Base-by-base conservation (phyloP, 2,329 filamentous ascomycete species). In the Aspergillus sp. region DNA sequence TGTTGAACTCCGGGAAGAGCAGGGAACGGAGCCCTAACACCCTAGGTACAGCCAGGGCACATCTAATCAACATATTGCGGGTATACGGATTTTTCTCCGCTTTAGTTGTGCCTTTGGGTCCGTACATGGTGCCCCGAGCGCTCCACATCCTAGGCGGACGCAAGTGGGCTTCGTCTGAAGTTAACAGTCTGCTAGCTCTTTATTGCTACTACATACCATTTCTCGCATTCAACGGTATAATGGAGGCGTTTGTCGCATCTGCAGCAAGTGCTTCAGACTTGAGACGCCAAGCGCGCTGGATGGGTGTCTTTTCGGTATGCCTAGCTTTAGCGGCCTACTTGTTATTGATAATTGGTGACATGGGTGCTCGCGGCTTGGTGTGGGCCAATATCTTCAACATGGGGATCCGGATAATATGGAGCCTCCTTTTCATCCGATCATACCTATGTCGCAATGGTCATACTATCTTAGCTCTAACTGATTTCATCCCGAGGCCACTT, bases 171-270 rank as follows among this genome's bases (percentile, higher is more conserved):
- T 82, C 81, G 3, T 87, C 89, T 0, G 89, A 89, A 49, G 91
- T 93, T 0, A 88, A 88, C 6, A 75, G 83, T 9, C 88, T 95
- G 3, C 82, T 99, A 6, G 87, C 88, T 0, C 84, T 84, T 0
- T 99, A 97, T 76, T 93, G 91, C 78, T 92, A 92, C 75, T 98
- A 96, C 78, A 91, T 99, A 60, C 95, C 95, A 0, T 87, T 98
- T 26, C 84, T 98, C 4, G 95, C 94, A 3, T 79, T 96, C 68
- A 99, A 99, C 71, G 95, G 95, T 54, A 86, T 98, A 22, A 87
- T 90, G 1, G 95, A 99, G 77, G 91, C 92, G 0, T 98, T 99
- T 68, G 93, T 98, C 16, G 89, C 93, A 0, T 92, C 91, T 2
- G 91, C 96, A 1, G 93, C 94, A 0, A 88, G 85, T 0, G 84